Evolutionary conservation across 345 rosid species (phyloP).

Genomic region (Pseudoturritis turrita): DNA sequence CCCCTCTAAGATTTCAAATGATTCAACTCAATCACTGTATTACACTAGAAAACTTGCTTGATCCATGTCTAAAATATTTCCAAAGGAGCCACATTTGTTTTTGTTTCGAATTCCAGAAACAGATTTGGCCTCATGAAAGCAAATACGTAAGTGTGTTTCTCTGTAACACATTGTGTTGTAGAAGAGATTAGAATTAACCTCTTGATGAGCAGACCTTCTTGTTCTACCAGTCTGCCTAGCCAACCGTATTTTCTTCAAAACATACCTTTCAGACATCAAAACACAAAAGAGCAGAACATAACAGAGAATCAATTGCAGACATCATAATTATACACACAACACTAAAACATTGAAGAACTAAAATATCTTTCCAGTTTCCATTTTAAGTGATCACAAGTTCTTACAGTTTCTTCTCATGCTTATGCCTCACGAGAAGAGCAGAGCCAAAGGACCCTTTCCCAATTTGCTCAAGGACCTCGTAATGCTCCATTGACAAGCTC

Average conservation of each 20-base stretch:
- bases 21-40: background rate
- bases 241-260: slow-evolving; percentile 87
- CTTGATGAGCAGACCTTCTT: slow-evolving; percentile 98
- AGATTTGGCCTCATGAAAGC: background rate
- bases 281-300: background rate
- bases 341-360: background rate
- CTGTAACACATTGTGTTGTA: background rate
- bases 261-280: slow-evolving; percentile 51
- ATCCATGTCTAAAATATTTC: background rate
- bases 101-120: background rate
- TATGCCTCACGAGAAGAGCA: slow-evolving; percentile 97
- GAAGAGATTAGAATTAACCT: slow-evolving; percentile 44
- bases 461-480: slow-evolving; percentile 93
- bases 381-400: slow-evolving; percentile 15
- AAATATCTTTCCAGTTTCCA: background rate
- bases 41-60: background rate
- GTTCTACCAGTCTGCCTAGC: slow-evolving; percentile 96
- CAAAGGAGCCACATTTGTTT: background rate
- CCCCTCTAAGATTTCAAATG: background rate
- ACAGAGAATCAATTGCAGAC: background rate
- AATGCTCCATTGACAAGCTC: slow-evolving; percentile 67
- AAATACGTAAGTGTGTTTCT: background rate
- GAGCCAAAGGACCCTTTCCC: slow-evolving; percentile 98
- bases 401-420: slow-evolving; percentile 91
- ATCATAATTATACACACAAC: too few species aligned